These are phyloP conservation scores for Penicillium diatomitis DNA, from an alignment of 495 filamentous ascomycete genomes.

Conservation along the genomic window DNA sequence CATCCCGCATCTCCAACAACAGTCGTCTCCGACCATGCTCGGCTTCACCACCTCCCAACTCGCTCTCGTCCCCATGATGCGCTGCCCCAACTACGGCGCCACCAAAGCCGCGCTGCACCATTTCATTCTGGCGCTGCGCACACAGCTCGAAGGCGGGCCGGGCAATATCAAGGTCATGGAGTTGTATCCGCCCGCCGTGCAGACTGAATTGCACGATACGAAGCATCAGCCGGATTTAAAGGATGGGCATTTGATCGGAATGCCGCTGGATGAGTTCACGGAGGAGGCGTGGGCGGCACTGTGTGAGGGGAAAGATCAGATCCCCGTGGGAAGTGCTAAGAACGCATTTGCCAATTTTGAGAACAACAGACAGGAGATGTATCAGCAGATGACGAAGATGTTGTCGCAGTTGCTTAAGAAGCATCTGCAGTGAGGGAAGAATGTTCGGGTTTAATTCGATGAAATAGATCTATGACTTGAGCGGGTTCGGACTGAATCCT, in stretches of 20 bases:
- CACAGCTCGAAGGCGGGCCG: constrained; percentile 43
- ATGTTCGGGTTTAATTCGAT: no score
- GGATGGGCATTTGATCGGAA: constrained; percentile 40
- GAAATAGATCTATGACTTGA: no score
- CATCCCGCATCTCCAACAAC: constrained; percentile 51
- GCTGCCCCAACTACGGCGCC: constrained; percentile 37
- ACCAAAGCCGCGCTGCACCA: constrained; percentile 42
- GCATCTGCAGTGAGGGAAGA: constrained; percentile 10
- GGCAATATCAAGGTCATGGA: constrained; percentile 51
- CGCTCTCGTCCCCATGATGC: constrained; percentile 34
- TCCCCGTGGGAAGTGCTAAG: constrained; percentile 23
- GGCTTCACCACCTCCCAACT: constrained; percentile 37
- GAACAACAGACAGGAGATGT: constrained; percentile 27
- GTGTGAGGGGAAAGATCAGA: constrained; percentile 39
- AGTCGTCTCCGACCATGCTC: constrained; percentile 24
- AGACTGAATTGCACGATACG: constrained; percentile 46
- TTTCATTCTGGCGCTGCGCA: constrained; percentile 49
- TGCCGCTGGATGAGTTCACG: constrained; percentile 51
- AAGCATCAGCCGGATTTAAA: constrained; percentile 31
- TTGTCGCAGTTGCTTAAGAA: constrained; percentile 22
- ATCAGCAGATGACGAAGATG: constrained; percentile 28
- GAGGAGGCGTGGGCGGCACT: constrained; percentile 48
- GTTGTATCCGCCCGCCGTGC: constrained; percentile 57
- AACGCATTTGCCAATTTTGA: constrained; percentile 30
- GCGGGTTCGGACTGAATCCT: no score